Evolutionary conservation across 345 rosid genomes (phyloP), one percentile per base, ranked within the genome.

Genomic region (Citrus glauca): DNA sequence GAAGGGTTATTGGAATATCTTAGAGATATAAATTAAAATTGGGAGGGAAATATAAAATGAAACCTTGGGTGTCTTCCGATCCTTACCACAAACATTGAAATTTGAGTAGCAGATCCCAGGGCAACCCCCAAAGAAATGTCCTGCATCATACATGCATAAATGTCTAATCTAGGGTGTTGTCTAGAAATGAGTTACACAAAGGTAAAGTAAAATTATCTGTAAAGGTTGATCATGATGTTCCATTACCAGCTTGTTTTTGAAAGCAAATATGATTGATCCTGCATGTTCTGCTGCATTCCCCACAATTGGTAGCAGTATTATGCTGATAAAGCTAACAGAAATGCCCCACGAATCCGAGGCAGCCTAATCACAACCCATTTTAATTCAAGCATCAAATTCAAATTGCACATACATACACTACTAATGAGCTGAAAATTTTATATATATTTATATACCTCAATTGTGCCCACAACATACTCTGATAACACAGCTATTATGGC

Each of bases 281-380:
- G 98, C 98, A 77, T 95, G 98, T 69, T 95, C 98, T 7, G 98
- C 98, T n/a, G 98, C 98, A 82, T 95, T 95, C 45, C 98, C 98
- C 66, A 93, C 97, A 11, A 95, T 93, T 2, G 98, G 98, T 38
- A 95, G 86, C 85, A 95, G 67, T 61, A 95, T 95, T 37, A 91
- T 91, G 87, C 98, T 89, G 84, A 93, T 91, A 72, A 95, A 95
- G 83, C 89, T 91, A 7, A 95, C 86, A 20, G 98, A 88, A 77
- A 95, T 88, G 16, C 98, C 97, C 98, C 97, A 93, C 24, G 98
- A 87, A 45, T 85, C 91, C 42, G 98, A 94, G 70, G 98, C 94
- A 48, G 92, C 97, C 97, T 94, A 64, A 37, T 78, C 30, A 20
- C 69, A 28, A 8, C n/a, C 57, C 42, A 53, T 8, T 40, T 38